Percentiles rank a stretch among this genome's conserved stretches.
phyloP scores from a whole-genome alignment of 108 stramenopile genomes.

The Mayamaea pseudoterrestris region DNA sequence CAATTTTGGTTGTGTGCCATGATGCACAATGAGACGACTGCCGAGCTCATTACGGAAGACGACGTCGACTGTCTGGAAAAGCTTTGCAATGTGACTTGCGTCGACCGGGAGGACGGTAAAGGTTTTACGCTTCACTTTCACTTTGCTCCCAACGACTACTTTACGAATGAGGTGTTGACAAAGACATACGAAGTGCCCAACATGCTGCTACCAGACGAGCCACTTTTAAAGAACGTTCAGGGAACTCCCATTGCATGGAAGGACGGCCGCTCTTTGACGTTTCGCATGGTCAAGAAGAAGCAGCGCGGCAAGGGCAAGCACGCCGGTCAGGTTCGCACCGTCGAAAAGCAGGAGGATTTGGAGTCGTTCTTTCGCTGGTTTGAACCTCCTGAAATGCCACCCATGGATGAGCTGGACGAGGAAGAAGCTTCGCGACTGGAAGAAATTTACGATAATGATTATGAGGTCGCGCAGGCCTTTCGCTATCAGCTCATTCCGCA shows the following conservation, averaged over 20 bases:
- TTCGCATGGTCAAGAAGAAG: constrained; percentile 53
- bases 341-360: constrained; percentile 48
- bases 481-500: constrained; percentile 79
- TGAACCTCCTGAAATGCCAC: constrained; percentile 54
- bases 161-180: constrained; percentile 71
- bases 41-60: constrained; percentile 68
- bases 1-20: constrained; percentile 84
- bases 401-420: constrained; percentile 63
- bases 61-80: constrained; percentile 74
- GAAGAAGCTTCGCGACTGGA: constrained; percentile 72
- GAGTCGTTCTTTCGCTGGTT: constrained; percentile 94
- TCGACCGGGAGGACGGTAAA: constrained; percentile 58
- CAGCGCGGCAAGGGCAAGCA: constrained; percentile 77
- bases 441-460: constrained; percentile 78
- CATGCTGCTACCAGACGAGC: constrained; percentile 81
- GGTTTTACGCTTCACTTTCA: constrained; percentile 82
- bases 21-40: constrained; percentile 50
- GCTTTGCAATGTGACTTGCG: constrained; percentile 58
- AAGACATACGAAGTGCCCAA: constrained; percentile 89
- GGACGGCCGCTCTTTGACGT: constrained; percentile 43
- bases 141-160: constrained; percentile 80
- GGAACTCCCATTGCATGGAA: constrained; percentile 87
- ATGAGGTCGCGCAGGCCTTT: constrained; percentile 85
- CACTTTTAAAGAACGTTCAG: constrained; percentile 74
- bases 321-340: constrained; percentile 71